Evolutionary conservation across 2,329 filamentous ascomycete species (phyloP).

Genomic region (Fusarium pseudoanthophilum): DNA sequence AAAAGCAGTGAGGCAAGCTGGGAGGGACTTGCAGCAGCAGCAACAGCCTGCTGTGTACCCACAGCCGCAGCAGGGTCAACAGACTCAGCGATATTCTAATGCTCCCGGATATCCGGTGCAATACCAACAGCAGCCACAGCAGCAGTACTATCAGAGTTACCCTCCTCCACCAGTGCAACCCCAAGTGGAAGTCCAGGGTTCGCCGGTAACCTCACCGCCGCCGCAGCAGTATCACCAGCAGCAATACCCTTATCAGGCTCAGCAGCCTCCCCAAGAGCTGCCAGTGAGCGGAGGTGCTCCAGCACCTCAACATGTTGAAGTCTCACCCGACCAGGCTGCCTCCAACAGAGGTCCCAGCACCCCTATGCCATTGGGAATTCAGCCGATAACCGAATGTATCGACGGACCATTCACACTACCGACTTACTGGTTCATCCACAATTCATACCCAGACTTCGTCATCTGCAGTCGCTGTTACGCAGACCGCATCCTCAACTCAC

Average conservation of each 20-base stretch:
- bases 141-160: neutral
- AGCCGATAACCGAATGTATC: neutral
- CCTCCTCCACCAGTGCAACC: neutral
- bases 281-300: neutral
- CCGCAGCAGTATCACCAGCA: neutral
- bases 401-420: neutral
- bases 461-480: neutral
- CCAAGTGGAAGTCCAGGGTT: neutral
- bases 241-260: neutral
- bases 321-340: rapidly evolving
- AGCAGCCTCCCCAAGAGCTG: rapidly evolving
- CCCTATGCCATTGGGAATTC: neutral
- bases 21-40: neutral
- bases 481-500: neutral
- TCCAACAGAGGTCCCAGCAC: neutral
- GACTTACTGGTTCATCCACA: neutral
- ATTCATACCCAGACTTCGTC: neutral
- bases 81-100: neutral
- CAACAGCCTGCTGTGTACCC: neutral
- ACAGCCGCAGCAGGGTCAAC: neutral
- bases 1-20: neutral
- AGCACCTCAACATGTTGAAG: rapidly evolving
- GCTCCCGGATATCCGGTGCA: neutral
- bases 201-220: neutral
- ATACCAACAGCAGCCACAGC: neutral